Evolutionary conservation across 2,329 filamentous ascomycete species (phyloP), one percentile per base, ranked within the genome.

Genomic region (Ceratocystis destructans): DNA sequence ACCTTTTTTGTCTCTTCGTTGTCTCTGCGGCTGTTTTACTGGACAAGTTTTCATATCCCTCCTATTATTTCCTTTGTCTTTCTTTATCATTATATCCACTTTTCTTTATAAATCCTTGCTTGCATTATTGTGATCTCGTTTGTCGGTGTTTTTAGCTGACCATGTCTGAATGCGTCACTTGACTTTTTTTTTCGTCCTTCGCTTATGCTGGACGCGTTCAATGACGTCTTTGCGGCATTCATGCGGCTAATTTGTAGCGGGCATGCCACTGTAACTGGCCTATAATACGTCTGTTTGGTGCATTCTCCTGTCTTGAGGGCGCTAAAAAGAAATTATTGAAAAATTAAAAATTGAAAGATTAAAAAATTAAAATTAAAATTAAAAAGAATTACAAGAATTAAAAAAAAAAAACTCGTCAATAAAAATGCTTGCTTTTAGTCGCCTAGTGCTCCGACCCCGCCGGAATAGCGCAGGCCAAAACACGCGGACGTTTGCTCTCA

Each of bases 91-190:
- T 33, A 31, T 7, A 31, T 31, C 31, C 25, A 10, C 20, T 6
- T 5, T 31, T n/a, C 28, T 28, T 57, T 31, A 10, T 15, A 8
- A 31, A 17, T 57, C 53, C 20, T n/a, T 28, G 15, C 2, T 17
- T 31, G 25, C 15, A 15, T 33, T 33, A 5, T 31, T 28, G 53
- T 57, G 53, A 57, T 57, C 37, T 41, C 10, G 22, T 57, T 28
- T 57, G 53, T 57, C 28, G 37, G 17, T 50, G 48, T 50, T 8
- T 50, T 57, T 17, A 15, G n/a, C 22, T 31, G 15, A 6, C 22
- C 6, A 31, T 57, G 53, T 33, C 53, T n/a, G 53, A 33, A 57
- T 57, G 53, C 53, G 53, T 57, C 48, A 50, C 46, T 50, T 50
- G 48, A 20, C 48, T 10, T n/a, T 20, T 20, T 25, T 50, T 50